Evolutionary conservation across 495 filamentous ascomycete genomes (phyloP).

Genomic region (Endocarpon pusillum): DNA sequence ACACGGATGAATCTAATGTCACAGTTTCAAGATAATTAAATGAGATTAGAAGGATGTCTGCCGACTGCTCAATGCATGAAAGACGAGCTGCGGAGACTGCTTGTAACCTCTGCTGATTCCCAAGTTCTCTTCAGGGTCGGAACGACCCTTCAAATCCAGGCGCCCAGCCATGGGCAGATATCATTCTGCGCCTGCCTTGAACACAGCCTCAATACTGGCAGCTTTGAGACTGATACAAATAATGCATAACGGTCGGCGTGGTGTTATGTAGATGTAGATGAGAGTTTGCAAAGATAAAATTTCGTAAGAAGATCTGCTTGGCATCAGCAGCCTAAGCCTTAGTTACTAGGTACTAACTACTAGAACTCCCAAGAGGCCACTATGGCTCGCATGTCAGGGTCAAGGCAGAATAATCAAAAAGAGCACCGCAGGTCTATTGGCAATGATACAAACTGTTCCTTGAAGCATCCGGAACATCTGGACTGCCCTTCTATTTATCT

Average conservation of each 20-base stretch:
- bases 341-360: constrained; percentile 13
- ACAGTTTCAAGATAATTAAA: too few species aligned
- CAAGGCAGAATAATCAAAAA: neutral
- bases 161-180: constrained; percentile 59
- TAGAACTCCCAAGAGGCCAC: constrained; percentile 20
- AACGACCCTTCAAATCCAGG: constrained; percentile 55
- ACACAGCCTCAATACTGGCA: constrained; percentile 39
- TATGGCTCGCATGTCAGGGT: neutral
- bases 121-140: constrained; percentile 43
- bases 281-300: constrained; percentile 5
- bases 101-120: constrained; percentile 79
- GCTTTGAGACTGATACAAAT: constrained; percentile 39
- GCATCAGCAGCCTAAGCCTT: constrained; percentile 16
- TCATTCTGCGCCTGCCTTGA: constrained; percentile 54
- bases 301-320: constrained; percentile 4
- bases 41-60: too few species aligned
- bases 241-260: constrained; percentile 38
- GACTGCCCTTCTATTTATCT: constrained; percentile 1
- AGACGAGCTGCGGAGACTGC: too few species aligned
- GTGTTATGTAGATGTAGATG: constrained; percentile 25
- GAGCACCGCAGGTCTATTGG: too few species aligned
- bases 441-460: too few species aligned
- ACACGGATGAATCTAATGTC: too few species aligned
- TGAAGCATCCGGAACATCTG: constrained; percentile 7
- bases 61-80: too few species aligned